phyloP scores from a whole-genome alignment of 176 grass and related monocot genomes.

The Lolium perenne region DNA sequence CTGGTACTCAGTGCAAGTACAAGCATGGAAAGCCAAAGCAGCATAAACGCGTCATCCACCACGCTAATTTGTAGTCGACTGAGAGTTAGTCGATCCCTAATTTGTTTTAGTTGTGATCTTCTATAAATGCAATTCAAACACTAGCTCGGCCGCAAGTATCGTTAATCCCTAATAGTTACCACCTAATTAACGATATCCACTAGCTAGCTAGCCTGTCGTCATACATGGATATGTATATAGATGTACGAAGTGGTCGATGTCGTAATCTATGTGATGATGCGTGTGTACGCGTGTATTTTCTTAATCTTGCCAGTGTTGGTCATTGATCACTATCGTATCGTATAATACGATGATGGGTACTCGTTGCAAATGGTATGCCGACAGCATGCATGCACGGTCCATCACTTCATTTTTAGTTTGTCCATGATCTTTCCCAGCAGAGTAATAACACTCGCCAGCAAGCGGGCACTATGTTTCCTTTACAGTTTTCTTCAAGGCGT shows the following conservation, averaged over 20 bases:
- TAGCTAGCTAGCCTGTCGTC: neutral
- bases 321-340: neutral
- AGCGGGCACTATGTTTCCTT: neutral
- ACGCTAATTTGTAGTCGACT: too few relatives aligned
- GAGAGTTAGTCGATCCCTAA: too few relatives aligned
- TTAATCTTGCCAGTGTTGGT: neutral
- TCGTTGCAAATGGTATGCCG: constrained; percentile 5
- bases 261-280: neutral
- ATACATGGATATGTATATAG: neutral
- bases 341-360: neutral
- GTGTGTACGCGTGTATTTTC: neutral
- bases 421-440: neutral
- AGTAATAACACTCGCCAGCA: neutral
- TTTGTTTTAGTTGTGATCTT: too few relatives aligned
- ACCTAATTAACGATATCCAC: neutral
- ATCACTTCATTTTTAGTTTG: neutral
- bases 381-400: neutral
- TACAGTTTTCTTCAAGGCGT: neutral
- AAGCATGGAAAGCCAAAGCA: too few relatives aligned
- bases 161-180: neutral
- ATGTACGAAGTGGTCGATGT: neutral
- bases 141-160: neutral
- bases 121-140: neutral
- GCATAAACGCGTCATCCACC: too few relatives aligned
- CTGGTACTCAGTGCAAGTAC: too few relatives aligned